These are phyloP conservation scores for Penicillium hesseltinei DNA, from an alignment of 2,329 filamentous ascomycete genomes.

Conservation along the genomic window DNA sequence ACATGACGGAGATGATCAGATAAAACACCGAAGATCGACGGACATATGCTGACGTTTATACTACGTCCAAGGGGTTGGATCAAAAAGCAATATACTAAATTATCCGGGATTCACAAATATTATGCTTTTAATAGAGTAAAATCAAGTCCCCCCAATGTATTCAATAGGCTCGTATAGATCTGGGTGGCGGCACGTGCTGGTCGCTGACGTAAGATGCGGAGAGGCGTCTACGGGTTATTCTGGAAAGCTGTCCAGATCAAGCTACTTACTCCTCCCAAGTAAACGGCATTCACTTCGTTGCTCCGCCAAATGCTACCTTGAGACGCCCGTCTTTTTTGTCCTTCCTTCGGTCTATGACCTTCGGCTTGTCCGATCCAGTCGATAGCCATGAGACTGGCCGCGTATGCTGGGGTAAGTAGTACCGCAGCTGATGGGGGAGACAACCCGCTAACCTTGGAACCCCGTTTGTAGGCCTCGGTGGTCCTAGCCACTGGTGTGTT, in stretches of 20 bases:
- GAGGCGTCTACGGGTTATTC: conserved; percentile 13
- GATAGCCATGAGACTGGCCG: conserved; percentile 49
- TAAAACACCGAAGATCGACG: conserved; percentile 9
- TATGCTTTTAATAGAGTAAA: not conserved
- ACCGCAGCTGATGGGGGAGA: not conserved
- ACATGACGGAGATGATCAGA: conserved; percentile 13
- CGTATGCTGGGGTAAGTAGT: conserved; percentile 52
- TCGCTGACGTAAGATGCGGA: conserved; percentile 30
- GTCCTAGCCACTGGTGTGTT: conserved; percentile 80
- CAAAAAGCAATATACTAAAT: too few species aligned
- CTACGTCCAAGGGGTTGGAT: not conserved
- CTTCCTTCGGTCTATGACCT: conserved; percentile 29
- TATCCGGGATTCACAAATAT: not conserved
- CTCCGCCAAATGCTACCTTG: conserved; percentile 12
- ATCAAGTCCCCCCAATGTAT: not conserved
- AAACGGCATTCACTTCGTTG: conserved; percentile 6
- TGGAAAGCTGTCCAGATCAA: conserved; percentile 30
- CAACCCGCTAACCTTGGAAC: conserved; percentile 13
- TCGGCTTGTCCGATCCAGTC: conserved; percentile 23
- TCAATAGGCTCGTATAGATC: not conserved
- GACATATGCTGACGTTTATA: not conserved
- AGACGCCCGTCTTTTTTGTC: conserved; percentile 2
- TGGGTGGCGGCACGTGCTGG: conserved; percentile 15
- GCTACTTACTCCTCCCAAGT: conserved; percentile 16
- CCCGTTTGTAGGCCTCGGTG: conserved; percentile 64